Evolutionary conservation across 2,329 filamentous ascomycete species (phyloP).

Genomic region (Plectosphaerella plurivora): DNA sequence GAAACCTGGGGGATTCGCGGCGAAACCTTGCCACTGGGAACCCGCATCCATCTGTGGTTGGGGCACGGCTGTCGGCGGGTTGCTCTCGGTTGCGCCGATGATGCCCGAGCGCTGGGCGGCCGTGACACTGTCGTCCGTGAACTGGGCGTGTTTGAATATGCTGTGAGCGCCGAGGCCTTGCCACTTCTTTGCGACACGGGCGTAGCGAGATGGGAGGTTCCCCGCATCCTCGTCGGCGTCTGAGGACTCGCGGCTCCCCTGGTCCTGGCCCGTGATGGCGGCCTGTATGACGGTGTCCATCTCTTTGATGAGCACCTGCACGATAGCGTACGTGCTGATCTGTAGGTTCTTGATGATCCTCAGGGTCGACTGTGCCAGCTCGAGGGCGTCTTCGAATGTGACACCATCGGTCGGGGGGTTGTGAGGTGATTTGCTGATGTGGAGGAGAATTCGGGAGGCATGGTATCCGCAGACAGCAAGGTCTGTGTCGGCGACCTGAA

Average conservation of each 20-base stretch:
- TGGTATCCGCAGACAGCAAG: slow-evolving; percentile 36
- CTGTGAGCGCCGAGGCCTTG: slow-evolving; percentile 34
- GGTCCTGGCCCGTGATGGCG: neutral
- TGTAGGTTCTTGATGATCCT: neutral
- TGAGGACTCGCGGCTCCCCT: neutral
- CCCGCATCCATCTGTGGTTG: neutral
- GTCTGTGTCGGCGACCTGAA: slow-evolving; percentile 26
- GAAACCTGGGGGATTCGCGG: neutral
- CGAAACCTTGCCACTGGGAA: neutral
- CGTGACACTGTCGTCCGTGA: slow-evolving; percentile 32
- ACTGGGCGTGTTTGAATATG: slow-evolving; percentile 31
- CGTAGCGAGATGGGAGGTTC: slow-evolving; percentile 14
- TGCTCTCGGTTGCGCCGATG: neutral
- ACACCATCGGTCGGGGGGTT: slow-evolving; percentile 15
- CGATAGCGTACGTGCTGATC: neutral
- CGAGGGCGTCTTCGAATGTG: neutral
- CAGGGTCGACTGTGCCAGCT: neutral
- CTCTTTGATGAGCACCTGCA: neutral
- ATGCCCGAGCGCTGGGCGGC: slow-evolving; percentile 4
- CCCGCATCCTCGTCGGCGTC: slow-evolving; percentile 14
- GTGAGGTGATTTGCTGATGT: slow-evolving; percentile 14
- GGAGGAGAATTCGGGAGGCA: slow-evolving; percentile 30
- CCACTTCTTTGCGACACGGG: slow-evolving; percentile 22
- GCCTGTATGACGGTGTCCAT: neutral
- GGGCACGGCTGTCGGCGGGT: too few relatives aligned